Percentiles rank a stretch among this genome's conserved stretches.
phyloP scores from a whole-genome alignment of 345 rosid genomes.

The Rubroshorea leprosula region DNA sequence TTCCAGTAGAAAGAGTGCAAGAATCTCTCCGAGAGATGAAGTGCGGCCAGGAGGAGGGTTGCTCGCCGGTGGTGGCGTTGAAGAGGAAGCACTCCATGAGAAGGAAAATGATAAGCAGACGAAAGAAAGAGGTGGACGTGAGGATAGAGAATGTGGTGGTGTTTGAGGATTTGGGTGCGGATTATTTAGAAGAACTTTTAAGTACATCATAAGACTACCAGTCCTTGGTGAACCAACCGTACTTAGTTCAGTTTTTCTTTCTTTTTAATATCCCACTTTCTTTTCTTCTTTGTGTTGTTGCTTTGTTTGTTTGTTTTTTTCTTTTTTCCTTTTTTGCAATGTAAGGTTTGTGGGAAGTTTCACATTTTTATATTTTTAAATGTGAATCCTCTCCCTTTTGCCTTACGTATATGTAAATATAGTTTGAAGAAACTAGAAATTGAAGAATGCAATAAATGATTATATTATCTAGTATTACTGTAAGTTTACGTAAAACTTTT shows the following conservation, averaged over 20 bases:
- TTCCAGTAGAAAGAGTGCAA: conserved; percentile 42
- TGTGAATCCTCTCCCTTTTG: not conserved
- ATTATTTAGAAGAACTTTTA: conserved; percentile 61
- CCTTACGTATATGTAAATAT: too few species aligned
- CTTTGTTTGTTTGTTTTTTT: too few species aligned
- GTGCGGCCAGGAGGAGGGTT: conserved; percentile 39
- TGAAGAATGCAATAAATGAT: too few species aligned
- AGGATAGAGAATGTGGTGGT: conserved; percentile 36
- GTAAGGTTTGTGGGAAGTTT: not conserved
- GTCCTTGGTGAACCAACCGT: conserved; percentile 13
- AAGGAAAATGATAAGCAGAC: conserved; percentile 28
- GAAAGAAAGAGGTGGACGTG: conserved; percentile 12
- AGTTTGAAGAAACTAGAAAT: too few species aligned
- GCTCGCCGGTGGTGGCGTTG: conserved; percentile 60
- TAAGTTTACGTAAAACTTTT: too few species aligned
- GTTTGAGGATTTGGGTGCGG: conserved; percentile 66
- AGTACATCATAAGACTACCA: conserved; percentile 25
- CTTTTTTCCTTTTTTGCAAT: not conserved
- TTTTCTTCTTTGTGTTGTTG: not conserved
- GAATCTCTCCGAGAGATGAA: conserved; percentile 51
- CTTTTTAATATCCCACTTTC: not conserved
- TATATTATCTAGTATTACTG: too few species aligned
- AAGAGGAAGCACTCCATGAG: conserved; percentile 44
- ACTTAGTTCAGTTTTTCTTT: not conserved
- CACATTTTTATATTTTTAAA: conserved; percentile 5